Evolutionary conservation across 257 asterid genomes (phyloP).

Genomic region (Jaltomata sinuosa): DNA sequence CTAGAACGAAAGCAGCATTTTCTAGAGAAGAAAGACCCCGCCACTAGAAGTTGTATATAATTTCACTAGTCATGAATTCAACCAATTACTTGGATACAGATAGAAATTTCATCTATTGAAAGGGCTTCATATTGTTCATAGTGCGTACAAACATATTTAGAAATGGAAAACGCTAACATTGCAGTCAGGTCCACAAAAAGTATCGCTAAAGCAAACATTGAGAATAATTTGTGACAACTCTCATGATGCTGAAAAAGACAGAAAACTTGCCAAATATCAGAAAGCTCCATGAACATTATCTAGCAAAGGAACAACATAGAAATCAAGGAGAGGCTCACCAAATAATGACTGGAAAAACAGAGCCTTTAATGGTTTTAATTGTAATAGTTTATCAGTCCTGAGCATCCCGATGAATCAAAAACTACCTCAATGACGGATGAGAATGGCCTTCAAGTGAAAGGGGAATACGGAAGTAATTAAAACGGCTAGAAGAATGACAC

Average conservation of each 20-base stretch:
- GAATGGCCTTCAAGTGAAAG: not conserved
- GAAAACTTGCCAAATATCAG: not conserved
- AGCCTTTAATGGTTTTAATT: not conserved
- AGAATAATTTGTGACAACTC: not conserved
- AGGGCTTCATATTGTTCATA: not conserved
- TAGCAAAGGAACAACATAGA: not conserved
- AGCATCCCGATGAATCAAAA: not conserved
- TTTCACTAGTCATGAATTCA: not conserved
- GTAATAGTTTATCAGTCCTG: not conserved
- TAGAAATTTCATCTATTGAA: not conserved
- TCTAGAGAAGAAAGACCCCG: not conserved
- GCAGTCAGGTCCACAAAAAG: not conserved
- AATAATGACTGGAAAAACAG: not conserved
- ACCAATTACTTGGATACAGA: not conserved
- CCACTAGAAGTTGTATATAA: not conserved
- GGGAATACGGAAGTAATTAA: not conserved
- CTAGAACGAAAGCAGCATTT: not conserved
- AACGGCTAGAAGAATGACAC: not conserved
- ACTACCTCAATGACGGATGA: not conserved
- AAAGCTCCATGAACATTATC: not conserved
- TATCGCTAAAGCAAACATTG: not conserved
- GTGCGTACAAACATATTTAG: not conserved
- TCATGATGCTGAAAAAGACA: not conserved
- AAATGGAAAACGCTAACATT: not conserved
- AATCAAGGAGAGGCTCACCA: not conserved